Evolutionary conservation across 306 rosid species (phyloP), one percentile per base, ranked within the genome.

Genomic region (Biancaea sappan): DNA sequence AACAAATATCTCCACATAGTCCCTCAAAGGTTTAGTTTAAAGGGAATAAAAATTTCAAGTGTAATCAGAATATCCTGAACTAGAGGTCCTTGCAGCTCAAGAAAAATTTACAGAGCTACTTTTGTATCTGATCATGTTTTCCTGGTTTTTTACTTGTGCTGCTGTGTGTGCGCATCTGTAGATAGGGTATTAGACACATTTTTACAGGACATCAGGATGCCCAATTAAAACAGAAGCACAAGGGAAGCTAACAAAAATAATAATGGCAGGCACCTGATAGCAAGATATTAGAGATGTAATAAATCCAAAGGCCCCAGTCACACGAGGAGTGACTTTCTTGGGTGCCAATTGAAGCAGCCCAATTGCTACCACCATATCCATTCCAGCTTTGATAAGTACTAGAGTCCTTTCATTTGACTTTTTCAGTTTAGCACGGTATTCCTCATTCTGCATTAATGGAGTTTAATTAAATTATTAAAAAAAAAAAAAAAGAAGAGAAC

Each of bases 311-410:
- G 89, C 96, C 47, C 99, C 99, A 4, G 99, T 92, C 14, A 94
- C 95, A 11, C 96, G 99, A 0, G 99, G 92, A 14, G 84, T 94
- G 57, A 92, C 84, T 84, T 90, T 94, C 86, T 87, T 83, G 7
- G 99, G 99, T 12, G 90, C 89, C 87, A 94, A 63, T 85, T 92
- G 99, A 77, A 94, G 99, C 81, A 94, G 79, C 58, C 99, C 97
- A 72, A 76, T 86, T 2, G 97, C 97, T 19, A 94, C 97, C 58
- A 94, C 99, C 28, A 80, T 68, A 78, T 94, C 99, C 75, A 94
- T 68, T 51, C 82, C 82, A 8, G 96, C 90, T 87, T 92, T 94
- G 81, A 90, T 72, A n/a, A 94, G 89, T 48, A 96, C 89, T 24
- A 94, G 81, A 8, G 93, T 83, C 83, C 99, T 85, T 83, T 94